Evolutionary conservation across 108 stramenopile genomes (phyloP).

Genomic region (Mediolabrus comicus): DNA sequence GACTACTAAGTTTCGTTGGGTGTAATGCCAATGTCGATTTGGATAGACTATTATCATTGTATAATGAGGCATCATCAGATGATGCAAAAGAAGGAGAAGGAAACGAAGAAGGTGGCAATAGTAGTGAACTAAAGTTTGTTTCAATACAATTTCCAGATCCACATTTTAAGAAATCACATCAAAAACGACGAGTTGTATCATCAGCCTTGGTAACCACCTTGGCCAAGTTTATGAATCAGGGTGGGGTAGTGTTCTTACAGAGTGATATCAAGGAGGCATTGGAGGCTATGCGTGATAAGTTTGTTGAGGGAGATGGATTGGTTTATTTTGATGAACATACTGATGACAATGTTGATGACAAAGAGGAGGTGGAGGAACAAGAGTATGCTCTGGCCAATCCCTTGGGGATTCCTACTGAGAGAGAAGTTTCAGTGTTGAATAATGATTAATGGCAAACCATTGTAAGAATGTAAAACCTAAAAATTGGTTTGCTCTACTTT

Average conservation of each 20-base stretch:
- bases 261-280: conserved; percentile 76
- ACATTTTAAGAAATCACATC: conserved; percentile 79
- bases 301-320: conserved; percentile 48
- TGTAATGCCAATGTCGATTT: conserved; percentile 94
- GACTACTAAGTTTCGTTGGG: conserved; percentile 67
- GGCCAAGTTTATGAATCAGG: conserved; percentile 59
- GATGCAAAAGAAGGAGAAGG: neutral
- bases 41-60: conserved; percentile 59
- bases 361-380: conserved; percentile 1
- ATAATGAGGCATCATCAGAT: conserved; percentile 29
- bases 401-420: conserved; percentile 80
- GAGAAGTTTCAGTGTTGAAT: conserved; percentile 83
- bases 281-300: conserved; percentile 79
- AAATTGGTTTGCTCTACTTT: too few relatives aligned
- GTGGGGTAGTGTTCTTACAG: conserved; percentile 69
- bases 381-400: conserved; percentile 70
- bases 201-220: conserved; percentile 62
- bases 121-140: conserved; percentile 52
- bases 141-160: conserved; percentile 93
- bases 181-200: conserved; percentile 84
- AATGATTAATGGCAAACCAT: too few relatives aligned
- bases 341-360: conserved; percentile 6
- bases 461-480: too few relatives aligned
- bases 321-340: conserved; percentile 56
- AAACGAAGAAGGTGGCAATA: neutral